Evolutionary conservation across 2,329 filamentous ascomycete genomes (phyloP).

Genomic region (Diaporthe ampelina): DNA sequence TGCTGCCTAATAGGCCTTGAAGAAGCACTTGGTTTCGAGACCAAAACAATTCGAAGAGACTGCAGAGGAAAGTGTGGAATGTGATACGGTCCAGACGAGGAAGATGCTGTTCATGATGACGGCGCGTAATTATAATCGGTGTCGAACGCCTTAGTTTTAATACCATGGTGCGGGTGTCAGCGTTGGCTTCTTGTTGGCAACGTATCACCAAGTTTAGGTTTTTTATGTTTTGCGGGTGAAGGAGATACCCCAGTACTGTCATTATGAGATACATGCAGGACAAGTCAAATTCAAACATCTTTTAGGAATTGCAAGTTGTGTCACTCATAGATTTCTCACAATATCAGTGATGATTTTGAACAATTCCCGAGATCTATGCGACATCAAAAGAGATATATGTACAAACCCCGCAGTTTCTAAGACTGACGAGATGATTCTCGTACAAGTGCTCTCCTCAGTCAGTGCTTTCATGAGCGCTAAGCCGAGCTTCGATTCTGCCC

Average conservation of each 20-base stretch:
- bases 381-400: no score
- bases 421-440: no score
- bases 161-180: not conserved
- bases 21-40: not conserved
- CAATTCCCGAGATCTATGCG: no score
- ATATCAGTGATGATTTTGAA: no score
- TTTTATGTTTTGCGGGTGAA: not conserved
- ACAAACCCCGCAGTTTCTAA: not conserved
- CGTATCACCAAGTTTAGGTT: not conserved
- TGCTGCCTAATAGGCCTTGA: not conserved
- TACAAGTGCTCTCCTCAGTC: not conserved
- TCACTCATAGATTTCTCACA: no score
- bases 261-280: not conserved
- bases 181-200: not conserved
- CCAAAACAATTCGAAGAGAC: not conserved
- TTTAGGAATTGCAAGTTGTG: no score
- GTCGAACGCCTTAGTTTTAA: not conserved
- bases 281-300: not conserved
- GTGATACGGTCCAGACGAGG: no score
- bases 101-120: not conserved
- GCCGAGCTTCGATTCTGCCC: slow-evolving; percentile 1
- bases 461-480: not conserved
- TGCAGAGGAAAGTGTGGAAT: no score
- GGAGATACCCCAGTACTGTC: slow-evolving; percentile 25
- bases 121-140: slow-evolving; percentile 2